Conservation (phyloP, 371 early-diverging fungal species). For the Actinomucor elegans region DNA sequence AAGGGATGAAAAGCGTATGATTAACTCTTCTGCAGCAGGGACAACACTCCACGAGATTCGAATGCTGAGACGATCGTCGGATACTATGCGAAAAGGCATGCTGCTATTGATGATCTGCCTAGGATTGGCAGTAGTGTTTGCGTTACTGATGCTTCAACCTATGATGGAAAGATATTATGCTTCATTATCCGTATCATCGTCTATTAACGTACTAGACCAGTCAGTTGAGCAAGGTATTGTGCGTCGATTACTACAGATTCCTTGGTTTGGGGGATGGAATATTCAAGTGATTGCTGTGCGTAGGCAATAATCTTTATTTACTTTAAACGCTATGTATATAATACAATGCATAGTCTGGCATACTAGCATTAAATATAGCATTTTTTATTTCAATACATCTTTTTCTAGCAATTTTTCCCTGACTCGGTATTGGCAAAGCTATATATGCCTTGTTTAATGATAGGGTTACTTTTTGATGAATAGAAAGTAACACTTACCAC, state of each 20-base stretch:
- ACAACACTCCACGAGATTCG: slow-evolving; percentile 15
- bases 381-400: no score
- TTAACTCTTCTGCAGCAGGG: not conserved
- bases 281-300: slow-evolving; percentile 33
- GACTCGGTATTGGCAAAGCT: no score
- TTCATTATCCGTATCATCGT: slow-evolving; percentile 10
- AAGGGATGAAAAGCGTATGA: not conserved
- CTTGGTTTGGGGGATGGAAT: slow-evolving; percentile 44
- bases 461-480: no score
- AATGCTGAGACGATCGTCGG: slow-evolving; percentile 2
- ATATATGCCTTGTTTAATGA: no score
- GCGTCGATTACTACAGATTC: slow-evolving; percentile 27
- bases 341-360: no score
- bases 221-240: slow-evolving; percentile 3
- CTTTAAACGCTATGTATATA: no score
- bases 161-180: slow-evolving; percentile 18
- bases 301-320: no score
- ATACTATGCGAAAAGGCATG: slow-evolving; percentile 12
- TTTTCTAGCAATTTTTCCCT: no score
- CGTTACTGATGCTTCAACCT: slow-evolving; percentile 19
- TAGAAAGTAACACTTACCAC: slow-evolving; percentile 34
- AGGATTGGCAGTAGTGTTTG: slow-evolving; percentile 15
- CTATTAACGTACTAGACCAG: not conserved
- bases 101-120: slow-evolving; percentile 9
- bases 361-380: no score